Evolutionary conservation across 768 basidiomycete species (phyloP), one percentile per base, ranked within the genome.

Genomic region (Lactarius vividus): DNA sequence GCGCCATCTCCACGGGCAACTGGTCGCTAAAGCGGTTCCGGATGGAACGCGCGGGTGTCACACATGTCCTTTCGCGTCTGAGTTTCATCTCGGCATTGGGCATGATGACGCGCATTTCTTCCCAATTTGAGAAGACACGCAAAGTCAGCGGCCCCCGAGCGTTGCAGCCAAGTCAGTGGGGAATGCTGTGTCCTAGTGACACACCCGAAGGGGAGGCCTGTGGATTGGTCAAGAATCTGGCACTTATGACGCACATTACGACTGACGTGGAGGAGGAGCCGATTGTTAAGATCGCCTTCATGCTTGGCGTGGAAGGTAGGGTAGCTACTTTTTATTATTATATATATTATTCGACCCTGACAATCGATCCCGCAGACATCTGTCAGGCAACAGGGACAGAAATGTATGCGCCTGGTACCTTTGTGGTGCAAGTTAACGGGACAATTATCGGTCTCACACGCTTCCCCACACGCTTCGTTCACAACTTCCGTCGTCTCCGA

Each of bases 131-230:
- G 77, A 99, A 99, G 84, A 98, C 97, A 26, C 82, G 97, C 65
- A 99, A 99, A 76, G 97, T 99, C 66, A 96, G 94, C 70, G 97
- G 97, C 49, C 97, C 97, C 35, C 86, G 97, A 72, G 96, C 96
- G 26, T 77, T 99, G 66, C 97, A 99, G 74, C 96, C 97, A 5
- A 93, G 90, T 82, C 97, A 99, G 77, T 99, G 97, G 97, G 97
- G 97, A 42, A 92, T 99, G 81, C 81, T 98, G 23, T 99, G 97
- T 78, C 94, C 97, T 0, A 94, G 92, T 74, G 97, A 99, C 77
- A 99, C 97, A 0, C 97, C 97, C 0, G 97, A 99, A 87, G 97
- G 97, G 74, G 97, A 99, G 79, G 97, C 97, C 20, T 99, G 97
- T 74, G 97, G 97, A 29, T 79, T 99, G 65, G 97, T 99, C 55